Conservation (phyloP, 75 land plant species). For the Picea sitchensis region DNA sequence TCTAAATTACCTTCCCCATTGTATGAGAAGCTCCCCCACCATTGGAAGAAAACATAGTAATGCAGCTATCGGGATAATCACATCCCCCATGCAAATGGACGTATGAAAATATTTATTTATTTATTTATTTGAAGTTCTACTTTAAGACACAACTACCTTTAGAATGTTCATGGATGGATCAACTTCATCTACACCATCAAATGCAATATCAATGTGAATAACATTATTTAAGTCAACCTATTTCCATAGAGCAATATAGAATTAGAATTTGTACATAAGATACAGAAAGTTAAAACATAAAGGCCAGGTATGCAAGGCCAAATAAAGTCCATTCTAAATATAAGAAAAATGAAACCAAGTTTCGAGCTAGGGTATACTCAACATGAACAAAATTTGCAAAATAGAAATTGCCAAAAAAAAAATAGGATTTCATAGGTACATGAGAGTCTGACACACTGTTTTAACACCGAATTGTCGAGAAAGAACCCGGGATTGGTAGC, state of each 20-base stretch:
- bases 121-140: too few relatives aligned
- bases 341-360: not conserved
- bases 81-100: not conserved
- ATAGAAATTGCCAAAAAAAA: not conserved
- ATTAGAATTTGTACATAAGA: not conserved
- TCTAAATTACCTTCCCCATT: conserved; percentile 46
- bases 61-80: not conserved
- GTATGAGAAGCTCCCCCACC: conserved; percentile 73
- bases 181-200: conserved; percentile 66
- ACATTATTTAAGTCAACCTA: conserved; percentile 64
- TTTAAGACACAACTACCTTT: conserved; percentile 23
- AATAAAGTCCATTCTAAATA: not conserved
- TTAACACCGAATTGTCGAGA: conserved; percentile 66
- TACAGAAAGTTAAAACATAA: not conserved
- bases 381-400: not conserved
- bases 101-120: not conserved
- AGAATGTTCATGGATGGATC: conserved; percentile 54
- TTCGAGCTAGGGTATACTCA: not conserved
- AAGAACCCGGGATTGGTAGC: conserved; percentile 52
- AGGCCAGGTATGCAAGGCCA: not conserved
- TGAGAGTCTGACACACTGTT: conserved; percentile 26
- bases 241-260: not conserved
- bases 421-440: not conserved
- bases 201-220: conserved; percentile 50
- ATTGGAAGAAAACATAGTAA: not conserved